Conservation (phyloP, 495 filamentous ascomycete genomes). For the Penicillium lividum region DNA sequence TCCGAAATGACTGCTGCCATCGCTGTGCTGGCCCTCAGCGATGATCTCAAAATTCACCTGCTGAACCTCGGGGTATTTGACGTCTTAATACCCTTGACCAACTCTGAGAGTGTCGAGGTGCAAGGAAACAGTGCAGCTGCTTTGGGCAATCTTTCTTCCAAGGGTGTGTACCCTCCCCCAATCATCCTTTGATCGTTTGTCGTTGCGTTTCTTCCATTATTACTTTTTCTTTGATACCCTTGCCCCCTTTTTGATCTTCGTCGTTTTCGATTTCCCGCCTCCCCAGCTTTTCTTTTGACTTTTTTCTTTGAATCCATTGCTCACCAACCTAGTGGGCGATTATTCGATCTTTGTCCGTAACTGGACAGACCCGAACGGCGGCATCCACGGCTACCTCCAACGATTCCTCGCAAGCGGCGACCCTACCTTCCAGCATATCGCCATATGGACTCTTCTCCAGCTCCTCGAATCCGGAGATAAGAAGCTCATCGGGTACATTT, state of each 20-base stretch:
- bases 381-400: conserved; percentile 91
- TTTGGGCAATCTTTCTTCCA: conserved; percentile 92
- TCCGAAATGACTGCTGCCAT: conserved; percentile 99
- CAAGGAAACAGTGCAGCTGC: conserved; percentile 98
- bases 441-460: conserved; percentile 96
- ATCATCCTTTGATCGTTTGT: too few species aligned
- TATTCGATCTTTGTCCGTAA: conserved; percentile 94
- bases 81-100: conserved; percentile 91
- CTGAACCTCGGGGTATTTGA: conserved; percentile 95
- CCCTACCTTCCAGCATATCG: conserved; percentile 97
- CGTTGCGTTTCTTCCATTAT: too few species aligned
- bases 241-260: not conserved
- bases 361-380: conserved; percentile 89
- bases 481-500: conserved; percentile 79
- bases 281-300: not conserved
- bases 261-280: too few species aligned
- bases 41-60: conserved; percentile 90
- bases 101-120: conserved; percentile 93
- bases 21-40: conserved; percentile 92
- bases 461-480: conserved; percentile 92
- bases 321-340: conserved; percentile 71
- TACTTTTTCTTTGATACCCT: not conserved
- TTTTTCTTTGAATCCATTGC: conserved; percentile 1
- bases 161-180: conserved; percentile 62
- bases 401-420: conserved; percentile 93